Percentiles rank a stretch among this genome's conserved stretches.
Evolutionary conservation across 495 filamentous ascomycete genomes (phyloP).

Genomic region (Daldinia loculata): DNA sequence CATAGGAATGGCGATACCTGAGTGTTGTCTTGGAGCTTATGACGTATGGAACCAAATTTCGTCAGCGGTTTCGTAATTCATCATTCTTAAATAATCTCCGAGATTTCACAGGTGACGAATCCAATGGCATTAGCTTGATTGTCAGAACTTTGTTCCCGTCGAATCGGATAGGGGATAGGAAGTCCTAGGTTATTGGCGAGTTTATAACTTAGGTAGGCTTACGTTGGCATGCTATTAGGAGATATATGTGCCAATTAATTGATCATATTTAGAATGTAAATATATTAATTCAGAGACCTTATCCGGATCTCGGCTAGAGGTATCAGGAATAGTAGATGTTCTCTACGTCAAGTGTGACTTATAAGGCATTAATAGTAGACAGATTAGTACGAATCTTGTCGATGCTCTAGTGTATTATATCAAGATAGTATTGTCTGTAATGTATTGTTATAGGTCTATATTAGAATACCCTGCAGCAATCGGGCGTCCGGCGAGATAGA

Average conservation of each 20-base stretch:
- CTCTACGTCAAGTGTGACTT: no score
- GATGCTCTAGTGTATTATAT: background rate
- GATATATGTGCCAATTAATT: background rate
- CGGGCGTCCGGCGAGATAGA: background rate
- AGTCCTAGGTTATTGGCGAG: background rate
- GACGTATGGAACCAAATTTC: background rate
- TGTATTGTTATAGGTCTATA: background rate
- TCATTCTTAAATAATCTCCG: background rate
- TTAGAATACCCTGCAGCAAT: background rate
- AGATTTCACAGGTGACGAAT: background rate
- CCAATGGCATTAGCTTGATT: background rate
- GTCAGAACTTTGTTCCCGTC: constrained; percentile 5
- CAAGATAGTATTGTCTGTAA: background rate
- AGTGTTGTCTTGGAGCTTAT: background rate
- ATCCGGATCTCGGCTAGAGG: no score
- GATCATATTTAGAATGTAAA: no score
- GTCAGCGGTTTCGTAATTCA: background rate
- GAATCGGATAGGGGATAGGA: background rate
- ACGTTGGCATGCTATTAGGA: background rate
- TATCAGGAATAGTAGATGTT: no score
- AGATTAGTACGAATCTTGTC: background rate
- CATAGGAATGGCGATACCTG: background rate
- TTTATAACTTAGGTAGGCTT: background rate
- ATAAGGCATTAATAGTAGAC: background rate
- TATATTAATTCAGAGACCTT: no score